These are phyloP conservation scores for Trichoderma sp. DNA, from an alignment of 2,329 filamentous ascomycete genomes.

Conservation along the genomic window DNA sequence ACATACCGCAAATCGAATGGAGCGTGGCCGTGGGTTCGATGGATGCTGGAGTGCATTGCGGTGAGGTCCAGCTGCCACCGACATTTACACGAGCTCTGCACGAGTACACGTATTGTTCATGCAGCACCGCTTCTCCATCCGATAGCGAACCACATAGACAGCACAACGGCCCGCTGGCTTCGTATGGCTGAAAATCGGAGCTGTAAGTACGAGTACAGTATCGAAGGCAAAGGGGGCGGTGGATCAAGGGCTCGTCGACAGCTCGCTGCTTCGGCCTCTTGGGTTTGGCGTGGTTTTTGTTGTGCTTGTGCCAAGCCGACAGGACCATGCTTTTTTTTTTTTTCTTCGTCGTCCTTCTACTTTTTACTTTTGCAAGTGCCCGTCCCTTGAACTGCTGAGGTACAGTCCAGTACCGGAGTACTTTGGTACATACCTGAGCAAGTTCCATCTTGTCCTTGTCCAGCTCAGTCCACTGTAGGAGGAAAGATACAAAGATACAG, in stretches of 20 bases:
- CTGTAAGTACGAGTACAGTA: neutral
- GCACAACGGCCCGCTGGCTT: neutral
- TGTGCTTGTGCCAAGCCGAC: neutral
- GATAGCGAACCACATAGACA: neutral
- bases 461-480: neutral
- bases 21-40: neutral
- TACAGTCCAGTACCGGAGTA: neutral
- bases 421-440: neutral
- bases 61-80: slow-evolving; percentile 5
- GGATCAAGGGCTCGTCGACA: neutral
- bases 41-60: neutral
- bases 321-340: neutral
- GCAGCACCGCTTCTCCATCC: neutral
- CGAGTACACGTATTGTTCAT: neutral
- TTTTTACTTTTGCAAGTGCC: neutral
- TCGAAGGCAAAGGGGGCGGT: neutral
- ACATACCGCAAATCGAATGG: neutral
- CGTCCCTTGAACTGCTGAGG: neutral
- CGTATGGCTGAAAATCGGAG: neutral
- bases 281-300: neutral
- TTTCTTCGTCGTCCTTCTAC: neutral
- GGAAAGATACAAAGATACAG: neutral
- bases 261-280: slow-evolving; percentile 6
- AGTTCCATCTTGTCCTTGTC: neutral
- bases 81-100: neutral